A percentile compares a stretch with the other conserved stretches of the same genome.
phyloP scores from a whole-genome alignment of 1,284 basidiomycete species.

The Butyriboletus appendiculatus region DNA sequence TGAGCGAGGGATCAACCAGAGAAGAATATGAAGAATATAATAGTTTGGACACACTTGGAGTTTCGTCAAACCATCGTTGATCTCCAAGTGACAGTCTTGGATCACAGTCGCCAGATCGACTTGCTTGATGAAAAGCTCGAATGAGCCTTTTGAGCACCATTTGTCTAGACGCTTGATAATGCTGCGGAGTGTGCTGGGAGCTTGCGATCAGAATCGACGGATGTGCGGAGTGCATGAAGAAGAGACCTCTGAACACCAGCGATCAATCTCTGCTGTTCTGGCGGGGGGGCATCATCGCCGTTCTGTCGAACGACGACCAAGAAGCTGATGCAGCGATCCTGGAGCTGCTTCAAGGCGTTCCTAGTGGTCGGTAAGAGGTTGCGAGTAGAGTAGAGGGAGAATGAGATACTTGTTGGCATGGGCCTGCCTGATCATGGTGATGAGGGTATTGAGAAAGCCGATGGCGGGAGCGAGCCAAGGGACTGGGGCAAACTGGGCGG shows the following conservation, averaged over 20 bases:
- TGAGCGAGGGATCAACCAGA: slow-evolving; percentile 13
- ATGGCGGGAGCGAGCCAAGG: slow-evolving; percentile 48
- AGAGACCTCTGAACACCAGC: slow-evolving; percentile 27
- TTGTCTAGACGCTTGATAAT: slow-evolving; percentile 41
- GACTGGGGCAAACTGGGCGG: slow-evolving; percentile 48
- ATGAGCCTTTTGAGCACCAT: slow-evolving; percentile 40
- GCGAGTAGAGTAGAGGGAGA: background rate
- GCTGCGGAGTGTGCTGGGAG: slow-evolving; percentile 39
- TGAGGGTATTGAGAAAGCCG: slow-evolving; percentile 41
- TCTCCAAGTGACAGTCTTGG: slow-evolving; percentile 40
- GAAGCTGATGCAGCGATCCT: slow-evolving; percentile 40
- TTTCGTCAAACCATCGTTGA: slow-evolving; percentile 43
- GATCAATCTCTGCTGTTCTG: slow-evolving; percentile 26
- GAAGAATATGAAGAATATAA: background rate
- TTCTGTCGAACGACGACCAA: slow-evolving; percentile 24
- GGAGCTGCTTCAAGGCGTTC: slow-evolving; percentile 43
- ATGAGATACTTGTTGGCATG: slow-evolving; percentile 43
- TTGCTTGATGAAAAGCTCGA: slow-evolving; percentile 48
- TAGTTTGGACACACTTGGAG: slow-evolving; percentile 39
- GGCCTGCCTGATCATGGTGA: slow-evolving; percentile 49
- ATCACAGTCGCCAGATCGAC: slow-evolving; percentile 45
- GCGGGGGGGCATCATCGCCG: slow-evolving; percentile 20
- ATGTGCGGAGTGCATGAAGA: background rate
- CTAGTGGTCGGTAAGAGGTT: slow-evolving; percentile 25
- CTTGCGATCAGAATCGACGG: slow-evolving; percentile 5